A percentile compares a stretch with the other conserved stretches of the same genome.
These are phyloP conservation scores for Nicotiana paniculata DNA, from an alignment of 257 asterid genomes.

Conservation along the genomic window DNA sequence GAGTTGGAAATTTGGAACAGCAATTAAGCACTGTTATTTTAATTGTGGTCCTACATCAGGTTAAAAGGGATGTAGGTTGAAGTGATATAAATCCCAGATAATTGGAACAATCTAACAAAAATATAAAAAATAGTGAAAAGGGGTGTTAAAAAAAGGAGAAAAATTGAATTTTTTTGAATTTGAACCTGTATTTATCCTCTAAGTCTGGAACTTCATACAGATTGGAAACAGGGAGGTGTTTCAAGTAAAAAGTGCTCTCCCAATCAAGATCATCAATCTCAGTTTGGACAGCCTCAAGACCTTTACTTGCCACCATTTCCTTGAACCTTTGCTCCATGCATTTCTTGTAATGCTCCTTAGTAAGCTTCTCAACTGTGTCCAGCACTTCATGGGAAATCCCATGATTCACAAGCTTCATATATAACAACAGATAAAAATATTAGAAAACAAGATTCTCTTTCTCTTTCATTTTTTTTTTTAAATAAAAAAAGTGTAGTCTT, in stretches of 20 bases:
- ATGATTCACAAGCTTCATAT: conserved; percentile 43
- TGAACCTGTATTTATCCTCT: conserved; percentile 53
- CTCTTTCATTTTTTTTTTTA: neutral
- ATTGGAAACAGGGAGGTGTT: conserved; percentile 60
- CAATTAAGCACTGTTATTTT: neutral
- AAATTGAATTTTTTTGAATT: neutral
- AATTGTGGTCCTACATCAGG: conserved; percentile 10
- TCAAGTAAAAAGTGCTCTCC: conserved; percentile 62
- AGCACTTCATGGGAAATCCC: conserved; percentile 47
- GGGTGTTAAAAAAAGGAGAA: neutral
- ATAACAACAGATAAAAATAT: neutral
- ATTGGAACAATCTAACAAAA: conserved; percentile 7
- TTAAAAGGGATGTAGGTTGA: neutral
- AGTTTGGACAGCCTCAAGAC: conserved; percentile 47
- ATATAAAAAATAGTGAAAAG: neutral
- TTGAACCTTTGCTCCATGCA: conserved; percentile 54
- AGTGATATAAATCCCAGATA: conserved; percentile 15
- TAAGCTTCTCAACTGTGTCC: conserved; percentile 56
- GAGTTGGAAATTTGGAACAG: neutral
- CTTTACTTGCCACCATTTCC: conserved; percentile 58
- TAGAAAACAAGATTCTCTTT: neutral
- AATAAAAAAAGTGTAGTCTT: neutral
- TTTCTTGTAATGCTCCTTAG: conserved; percentile 59
- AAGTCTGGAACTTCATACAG: conserved; percentile 58
- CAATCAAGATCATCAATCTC: conserved; percentile 53